phyloP scores from a whole-genome alignment of 1,139 yeast genomes.

The Lipomyces yarrowii region DNA sequence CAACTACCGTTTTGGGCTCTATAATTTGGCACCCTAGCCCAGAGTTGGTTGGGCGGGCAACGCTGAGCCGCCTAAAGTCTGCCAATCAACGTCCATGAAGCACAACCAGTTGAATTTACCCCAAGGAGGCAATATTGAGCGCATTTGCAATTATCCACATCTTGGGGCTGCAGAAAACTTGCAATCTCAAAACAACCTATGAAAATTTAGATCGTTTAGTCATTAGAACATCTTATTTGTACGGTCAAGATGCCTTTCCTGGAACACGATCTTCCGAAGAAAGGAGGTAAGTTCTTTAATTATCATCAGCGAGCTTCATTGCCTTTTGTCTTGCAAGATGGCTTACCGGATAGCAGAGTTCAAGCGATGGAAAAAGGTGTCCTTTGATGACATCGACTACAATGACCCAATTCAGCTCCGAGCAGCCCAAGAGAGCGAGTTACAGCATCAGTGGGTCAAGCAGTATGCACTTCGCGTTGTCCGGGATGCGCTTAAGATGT shows the following conservation, averaged over 20 bases:
- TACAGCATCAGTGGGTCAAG: conserved; percentile 81
- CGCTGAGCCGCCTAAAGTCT: neutral
- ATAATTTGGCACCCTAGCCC: neutral
- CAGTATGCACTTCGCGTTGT: conserved; percentile 55
- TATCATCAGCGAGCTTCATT: neutral
- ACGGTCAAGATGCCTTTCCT: conserved; percentile 1
- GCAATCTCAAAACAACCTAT: neutral
- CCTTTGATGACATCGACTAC: conserved; percentile 83
- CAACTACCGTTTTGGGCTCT: neutral
- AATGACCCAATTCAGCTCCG: conserved; percentile 64
- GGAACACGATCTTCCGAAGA: conserved; percentile 10
- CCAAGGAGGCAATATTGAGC: neutral
- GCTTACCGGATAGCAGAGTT: conserved; percentile 1
- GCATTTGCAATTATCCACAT: neutral
- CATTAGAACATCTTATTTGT: neutral
- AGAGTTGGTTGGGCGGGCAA: neutral
- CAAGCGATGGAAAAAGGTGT: conserved; percentile 56
- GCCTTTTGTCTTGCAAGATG: neutral
- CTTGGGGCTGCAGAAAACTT: neutral
- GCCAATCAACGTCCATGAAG: neutral
- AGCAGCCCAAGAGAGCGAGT: conserved; percentile 72
- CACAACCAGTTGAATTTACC: neutral
- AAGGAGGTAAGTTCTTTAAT: conserved; percentile 6
- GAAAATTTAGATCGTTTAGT: neutral
- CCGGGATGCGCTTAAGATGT: conserved; percentile 33